Evolutionary conservation across 1,284 basidiomycete genomes (phyloP).

Genomic region (Sanghuangporus weigelae): DNA sequence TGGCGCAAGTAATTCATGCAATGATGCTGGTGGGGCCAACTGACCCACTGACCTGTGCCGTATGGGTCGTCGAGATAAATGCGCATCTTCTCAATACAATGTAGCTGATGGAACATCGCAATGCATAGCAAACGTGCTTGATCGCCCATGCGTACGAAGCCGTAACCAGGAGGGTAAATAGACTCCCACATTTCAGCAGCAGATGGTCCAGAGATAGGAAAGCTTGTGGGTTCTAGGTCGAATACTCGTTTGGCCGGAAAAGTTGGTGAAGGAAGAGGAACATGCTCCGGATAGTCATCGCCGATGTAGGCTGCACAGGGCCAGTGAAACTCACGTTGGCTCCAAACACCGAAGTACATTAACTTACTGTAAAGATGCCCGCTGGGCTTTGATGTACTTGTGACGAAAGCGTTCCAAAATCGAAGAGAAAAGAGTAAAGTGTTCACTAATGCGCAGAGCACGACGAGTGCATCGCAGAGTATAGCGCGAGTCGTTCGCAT

Average conservation of each 20-base stretch:
- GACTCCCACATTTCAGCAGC: conserved; percentile 27
- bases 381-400: background rate
- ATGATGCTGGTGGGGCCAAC: conserved; percentile 28
- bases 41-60: background rate
- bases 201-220: conserved; percentile 21
- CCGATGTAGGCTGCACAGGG: conserved; percentile 5
- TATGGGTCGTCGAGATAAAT: conserved; percentile 7
- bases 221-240: conserved; percentile 23
- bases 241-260: conserved; percentile 19
- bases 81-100: conserved; percentile 13
- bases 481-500: background rate
- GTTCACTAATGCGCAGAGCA: background rate
- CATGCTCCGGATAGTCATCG: conserved; percentile 13
- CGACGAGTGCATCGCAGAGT: background rate
- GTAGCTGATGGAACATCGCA: conserved; percentile 14
- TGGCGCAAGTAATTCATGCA: conserved; percentile 15
- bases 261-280: background rate
- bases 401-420: background rate
- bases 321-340: background rate
- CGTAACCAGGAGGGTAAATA: conserved; percentile 23
- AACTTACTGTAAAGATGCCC: background rate
- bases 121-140: conserved; percentile 4
- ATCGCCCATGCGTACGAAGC: conserved; percentile 11
- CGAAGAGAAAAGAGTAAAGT: background rate
- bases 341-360: background rate